A percentile compares a stretch with the other conserved stretches of the same genome.
phyloP scores from a whole-genome alignment of 495 filamentous ascomycete genomes.

The Penicillium robsamsonii region DNA sequence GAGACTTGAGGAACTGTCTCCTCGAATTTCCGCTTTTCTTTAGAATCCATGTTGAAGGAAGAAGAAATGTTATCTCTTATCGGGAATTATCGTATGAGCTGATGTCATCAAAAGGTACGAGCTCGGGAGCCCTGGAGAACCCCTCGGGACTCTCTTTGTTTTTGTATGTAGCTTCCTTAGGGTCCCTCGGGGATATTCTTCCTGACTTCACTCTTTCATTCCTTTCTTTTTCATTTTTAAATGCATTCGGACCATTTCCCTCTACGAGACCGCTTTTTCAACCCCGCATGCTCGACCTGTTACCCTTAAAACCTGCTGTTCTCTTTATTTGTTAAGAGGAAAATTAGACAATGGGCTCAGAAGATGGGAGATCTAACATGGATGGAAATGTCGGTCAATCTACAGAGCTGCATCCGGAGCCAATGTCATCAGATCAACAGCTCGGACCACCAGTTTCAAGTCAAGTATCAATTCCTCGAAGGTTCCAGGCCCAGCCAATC shows the following conservation, averaged over 20 bases:
- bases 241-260: neutral
- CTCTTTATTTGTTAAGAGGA: neutral
- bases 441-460: neutral
- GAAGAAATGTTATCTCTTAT: no score
- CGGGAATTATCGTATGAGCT: no score
- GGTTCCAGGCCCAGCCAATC: constrained; percentile 60
- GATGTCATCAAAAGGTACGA: no score
- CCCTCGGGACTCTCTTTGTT: no score
- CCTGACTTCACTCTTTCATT: no score
- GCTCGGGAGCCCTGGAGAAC: no score
- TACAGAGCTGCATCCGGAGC: neutral
- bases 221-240: no score
- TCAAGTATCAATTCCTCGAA: constrained; percentile 13
- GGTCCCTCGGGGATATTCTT: no score
- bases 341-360: constrained; percentile 1
- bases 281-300: constrained; percentile 4
- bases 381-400: neutral
- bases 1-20: constrained; percentile 1
- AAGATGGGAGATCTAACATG: neutral
- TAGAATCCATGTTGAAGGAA: constrained; percentile 12
- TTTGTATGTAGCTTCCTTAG: no score
- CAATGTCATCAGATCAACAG: neutral
- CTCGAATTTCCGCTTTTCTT: constrained; percentile 22
- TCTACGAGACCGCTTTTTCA: constrained; percentile 9
- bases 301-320: no score